phyloP scores from a whole-genome alignment of 2,329 filamentous ascomycete genomes.

The Phaeomoniella chlamydospora region DNA sequence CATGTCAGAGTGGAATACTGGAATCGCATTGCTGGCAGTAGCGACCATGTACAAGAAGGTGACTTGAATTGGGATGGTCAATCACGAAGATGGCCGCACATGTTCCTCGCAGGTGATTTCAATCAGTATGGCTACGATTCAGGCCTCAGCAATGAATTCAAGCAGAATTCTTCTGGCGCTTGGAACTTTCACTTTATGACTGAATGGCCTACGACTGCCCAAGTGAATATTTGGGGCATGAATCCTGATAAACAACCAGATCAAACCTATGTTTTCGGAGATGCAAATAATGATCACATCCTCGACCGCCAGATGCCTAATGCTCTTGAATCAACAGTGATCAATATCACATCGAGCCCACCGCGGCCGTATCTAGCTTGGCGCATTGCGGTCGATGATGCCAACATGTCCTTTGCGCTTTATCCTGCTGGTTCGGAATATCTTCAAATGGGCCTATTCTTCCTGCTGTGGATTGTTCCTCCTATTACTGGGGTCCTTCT shows the following conservation, averaged over 20 bases:
- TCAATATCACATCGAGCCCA: neutral
- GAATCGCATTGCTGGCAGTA: slow-evolving; percentile 33
- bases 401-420: neutral
- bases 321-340: neutral
- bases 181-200: neutral
- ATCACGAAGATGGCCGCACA: slow-evolving; percentile 20
- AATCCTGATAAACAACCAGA: neutral
- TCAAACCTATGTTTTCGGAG: neutral
- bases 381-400: neutral
- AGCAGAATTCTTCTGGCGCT: slow-evolving; percentile 13
- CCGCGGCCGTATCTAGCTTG: neutral
- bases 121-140: neutral
- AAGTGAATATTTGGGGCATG: neutral
- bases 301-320: neutral
- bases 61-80: slow-evolving; percentile 25
- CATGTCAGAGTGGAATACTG: slow-evolving; percentile 42
- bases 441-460: neutral
- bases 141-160: slow-evolving; percentile 28
- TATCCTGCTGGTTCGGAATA: neutral
- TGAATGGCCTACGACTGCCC: neutral
- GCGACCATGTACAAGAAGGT: slow-evolving; percentile 35
- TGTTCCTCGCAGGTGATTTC: neutral
- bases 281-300: neutral
- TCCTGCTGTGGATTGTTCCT: neutral
- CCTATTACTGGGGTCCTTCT: neutral